Evolutionary conservation across 306 rosid genomes (phyloP), one percentile per base, ranked within the genome.

Genomic region (Cucurbita ficifolia): DNA sequence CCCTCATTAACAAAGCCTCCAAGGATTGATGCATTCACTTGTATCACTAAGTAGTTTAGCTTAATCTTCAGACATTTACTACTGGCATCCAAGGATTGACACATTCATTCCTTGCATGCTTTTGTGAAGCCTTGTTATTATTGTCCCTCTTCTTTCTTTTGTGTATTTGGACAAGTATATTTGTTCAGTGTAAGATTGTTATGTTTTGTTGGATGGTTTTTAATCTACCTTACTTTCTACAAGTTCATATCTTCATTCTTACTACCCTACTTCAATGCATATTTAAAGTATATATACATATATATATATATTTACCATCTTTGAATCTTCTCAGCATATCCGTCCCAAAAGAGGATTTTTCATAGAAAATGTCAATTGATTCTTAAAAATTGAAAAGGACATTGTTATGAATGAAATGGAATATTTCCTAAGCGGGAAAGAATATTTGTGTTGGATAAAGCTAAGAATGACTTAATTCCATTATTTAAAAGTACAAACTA

Each of bases 1-100:
- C 97, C 75, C 84, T 93, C 79, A 93, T 93, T 82, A 93, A 93
- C 98, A 93, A 93, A 81, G 88, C 97, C 48, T 60, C 94, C 74
- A 93, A 93, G 82, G 98, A 93, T 40, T 93, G 67, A 60, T 33
- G 43, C 8, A 5, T 74, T 50, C 57, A 10, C 45, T 35, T 71
- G 19, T 46, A 46, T 46, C 16, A 46, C 10, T 18, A 16, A 4
- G 1, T 51, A 67, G 55, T 24, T 42, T 12, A 46, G 73, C 55
- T 43, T 67, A 43, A 67, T 43, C 12, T 64, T 40, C 10, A 40
- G 71, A 42, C 72, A 43, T 43, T 3, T 68, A 46, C 9, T 40
- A 63, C n/a, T 63, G 0, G 70, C 17, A 63, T 63, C 70, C 51
- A n/a, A 22, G 72, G 38, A 67, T 67, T 67, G 45, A 6, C 38